These are phyloP conservation scores for Corniculantispora saksenae DNA, from an alignment of 2,329 filamentous ascomycete species.

Conservation along the genomic window DNA sequence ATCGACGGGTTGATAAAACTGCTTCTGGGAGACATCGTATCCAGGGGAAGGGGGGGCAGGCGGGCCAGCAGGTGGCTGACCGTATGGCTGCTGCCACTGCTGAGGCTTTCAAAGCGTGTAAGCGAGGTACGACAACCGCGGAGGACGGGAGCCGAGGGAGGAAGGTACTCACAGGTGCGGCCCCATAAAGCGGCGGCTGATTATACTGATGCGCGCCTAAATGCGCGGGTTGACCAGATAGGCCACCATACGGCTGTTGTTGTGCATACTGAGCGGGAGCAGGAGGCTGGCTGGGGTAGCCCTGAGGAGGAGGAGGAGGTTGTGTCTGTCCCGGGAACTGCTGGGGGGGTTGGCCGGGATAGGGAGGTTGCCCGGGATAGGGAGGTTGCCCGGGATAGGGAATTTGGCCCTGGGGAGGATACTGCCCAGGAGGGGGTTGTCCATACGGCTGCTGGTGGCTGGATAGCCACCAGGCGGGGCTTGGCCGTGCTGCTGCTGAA, in stretches of 20 bases:
- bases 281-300: constrained; percentile 14
- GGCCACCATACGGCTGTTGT: constrained; percentile 18
- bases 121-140: not conserved
- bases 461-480: too few relatives aligned
- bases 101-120: not conserved
- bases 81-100: constrained; percentile 19
- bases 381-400: constrained; percentile 23
- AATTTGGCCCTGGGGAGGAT: constrained; percentile 20
- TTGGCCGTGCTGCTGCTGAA: too few relatives aligned
- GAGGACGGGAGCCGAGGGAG: not conserved
- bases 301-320: constrained; percentile 2
- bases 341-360: too few relatives aligned
- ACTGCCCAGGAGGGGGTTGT: too few relatives aligned
- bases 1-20: constrained; percentile 29
- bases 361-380: too few relatives aligned
- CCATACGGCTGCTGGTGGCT: too few relatives aligned
- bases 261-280: not conserved
- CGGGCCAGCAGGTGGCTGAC: constrained; percentile 9
- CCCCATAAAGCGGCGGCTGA: constrained; percentile 19
- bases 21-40: constrained; percentile 32
- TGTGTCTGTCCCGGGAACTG: too few relatives aligned
- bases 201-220: constrained; percentile 9
- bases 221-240: constrained; percentile 6
- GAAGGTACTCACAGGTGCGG: not conserved
- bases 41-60: constrained; percentile 32